Evolutionary conservation across 2,329 filamentous ascomycete species (phyloP).

Genomic region (Colletotrichum spaethianum): DNA sequence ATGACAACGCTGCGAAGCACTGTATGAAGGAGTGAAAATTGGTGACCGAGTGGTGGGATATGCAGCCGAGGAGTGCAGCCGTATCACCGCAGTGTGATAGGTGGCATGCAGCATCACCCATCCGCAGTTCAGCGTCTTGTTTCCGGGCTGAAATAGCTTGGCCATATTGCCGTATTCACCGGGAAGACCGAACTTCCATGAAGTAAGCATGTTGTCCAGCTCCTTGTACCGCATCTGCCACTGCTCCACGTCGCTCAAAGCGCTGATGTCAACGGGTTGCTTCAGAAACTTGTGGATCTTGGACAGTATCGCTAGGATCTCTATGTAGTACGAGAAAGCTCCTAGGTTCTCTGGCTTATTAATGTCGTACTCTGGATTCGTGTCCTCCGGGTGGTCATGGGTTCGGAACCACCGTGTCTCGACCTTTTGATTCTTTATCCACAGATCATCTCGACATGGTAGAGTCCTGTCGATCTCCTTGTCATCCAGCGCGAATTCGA

Average conservation of each 20-base stretch:
- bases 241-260: constrained; percentile 85
- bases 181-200: constrained; percentile 88
- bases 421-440: constrained; percentile 85
- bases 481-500: constrained; percentile 91
- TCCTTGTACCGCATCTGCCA: constrained; percentile 92
- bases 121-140: constrained; percentile 81
- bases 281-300: constrained; percentile 92
- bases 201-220: constrained; percentile 83
- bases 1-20: constrained; percentile 86
- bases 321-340: constrained; percentile 90
- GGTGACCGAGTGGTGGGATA: constrained; percentile 91
- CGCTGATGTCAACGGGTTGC: constrained; percentile 89
- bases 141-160: constrained; percentile 79
- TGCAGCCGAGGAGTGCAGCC: constrained; percentile 91
- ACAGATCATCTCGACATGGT: constrained; percentile 89
- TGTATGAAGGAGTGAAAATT: constrained; percentile 91
- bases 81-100: constrained; percentile 90
- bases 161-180: constrained; percentile 88
- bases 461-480: constrained; percentile 90
- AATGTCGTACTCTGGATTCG: constrained; percentile 72
- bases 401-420: constrained; percentile 87
- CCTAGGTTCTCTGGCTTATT: constrained; percentile 86
- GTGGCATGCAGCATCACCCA: constrained; percentile 95
- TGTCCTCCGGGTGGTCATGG: constrained; percentile 58
- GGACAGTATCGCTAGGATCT: constrained; percentile 88